A percentile compares a stretch with the other conserved stretches of the same genome.
Evolutionary conservation across 2,329 filamentous ascomycete genomes (phyloP).

Genomic region (Fusarium nygamai): DNA sequence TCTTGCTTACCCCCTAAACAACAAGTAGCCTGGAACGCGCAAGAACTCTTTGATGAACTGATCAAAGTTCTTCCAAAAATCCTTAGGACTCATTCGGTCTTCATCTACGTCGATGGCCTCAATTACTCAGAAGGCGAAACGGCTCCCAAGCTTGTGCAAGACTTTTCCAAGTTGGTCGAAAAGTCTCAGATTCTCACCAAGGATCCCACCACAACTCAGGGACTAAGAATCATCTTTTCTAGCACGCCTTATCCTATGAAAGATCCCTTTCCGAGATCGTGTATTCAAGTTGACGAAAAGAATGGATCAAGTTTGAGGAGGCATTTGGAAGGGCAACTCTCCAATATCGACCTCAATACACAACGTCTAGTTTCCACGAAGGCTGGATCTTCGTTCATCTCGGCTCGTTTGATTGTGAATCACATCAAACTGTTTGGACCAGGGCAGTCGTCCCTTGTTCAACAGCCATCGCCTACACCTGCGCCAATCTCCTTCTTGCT

Average conservation of each 20-base stretch:
- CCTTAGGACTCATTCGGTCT: neutral
- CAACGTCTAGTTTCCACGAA: neutral
- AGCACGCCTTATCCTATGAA: neutral
- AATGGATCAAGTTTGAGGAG: neutral
- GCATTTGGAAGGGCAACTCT: neutral
- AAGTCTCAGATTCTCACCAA: neutral
- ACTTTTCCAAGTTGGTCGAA: constrained; percentile 3
- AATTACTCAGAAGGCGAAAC: neutral
- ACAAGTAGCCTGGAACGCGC: neutral
- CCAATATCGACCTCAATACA: neutral
- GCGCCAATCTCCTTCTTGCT: neutral
- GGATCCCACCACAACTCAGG: neutral
- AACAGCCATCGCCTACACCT: neutral
- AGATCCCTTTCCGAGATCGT: neutral
- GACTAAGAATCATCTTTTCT: neutral
- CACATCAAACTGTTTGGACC: neutral
- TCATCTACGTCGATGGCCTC: neutral
- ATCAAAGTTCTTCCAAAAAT: neutral
- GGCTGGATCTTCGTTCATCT: neutral
- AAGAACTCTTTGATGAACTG: neutral
- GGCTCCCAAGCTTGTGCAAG: neutral
- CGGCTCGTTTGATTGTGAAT: neutral
- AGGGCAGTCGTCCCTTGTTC: neutral
- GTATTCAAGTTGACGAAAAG: neutral
- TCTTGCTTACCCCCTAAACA: neutral